Percentiles rank a stretch among this genome's conserved stretches.
Evolutionary conservation across 495 filamentous ascomycete genomes (phyloP).

Genomic region (Neurospora sp.): DNA sequence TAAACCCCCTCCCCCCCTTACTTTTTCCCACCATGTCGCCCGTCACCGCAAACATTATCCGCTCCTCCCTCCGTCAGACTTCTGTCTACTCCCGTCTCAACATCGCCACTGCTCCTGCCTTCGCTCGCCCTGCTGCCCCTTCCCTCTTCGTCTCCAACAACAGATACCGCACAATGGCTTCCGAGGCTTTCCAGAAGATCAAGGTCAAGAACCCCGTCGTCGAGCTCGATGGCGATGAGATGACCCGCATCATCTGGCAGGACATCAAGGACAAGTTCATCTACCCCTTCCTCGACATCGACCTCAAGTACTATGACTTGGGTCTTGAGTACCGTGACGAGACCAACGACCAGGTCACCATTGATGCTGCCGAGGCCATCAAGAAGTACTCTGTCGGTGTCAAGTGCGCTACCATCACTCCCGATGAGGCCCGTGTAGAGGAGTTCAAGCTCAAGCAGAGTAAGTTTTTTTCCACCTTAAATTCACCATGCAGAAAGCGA

Average conservation of each 20-base stretch:
- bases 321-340: constrained; percentile 90
- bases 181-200: constrained; percentile 54
- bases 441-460: constrained; percentile 98
- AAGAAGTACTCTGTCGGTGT: constrained; percentile 98
- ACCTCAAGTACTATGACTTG: constrained; percentile 98
- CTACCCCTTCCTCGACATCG: constrained; percentile 85
- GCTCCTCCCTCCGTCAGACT: constrained; percentile 17
- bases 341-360: constrained; percentile 91
- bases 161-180: constrained; percentile 31
- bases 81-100: constrained; percentile 4
- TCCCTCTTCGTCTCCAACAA: constrained; percentile 14
- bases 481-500: background rate
- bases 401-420: constrained; percentile 98
- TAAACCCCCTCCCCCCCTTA: constrained; percentile 5
- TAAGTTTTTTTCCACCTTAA: constrained; percentile 27
- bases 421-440: constrained; percentile 89
- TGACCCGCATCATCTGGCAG: constrained; percentile 98
- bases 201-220: constrained; percentile 97
- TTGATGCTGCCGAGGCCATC: constrained; percentile 92
- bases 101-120: background rate
- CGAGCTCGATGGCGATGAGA: constrained; percentile 97
- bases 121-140: constrained; percentile 4
- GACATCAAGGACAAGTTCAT: constrained; percentile 98
- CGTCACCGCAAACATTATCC: constrained; percentile 18
- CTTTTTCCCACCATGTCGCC: constrained; percentile 18